Conservation (phyloP, 2,329 filamentous ascomycete genomes). For the Phaeosphaeriaceae sp. region DNA sequence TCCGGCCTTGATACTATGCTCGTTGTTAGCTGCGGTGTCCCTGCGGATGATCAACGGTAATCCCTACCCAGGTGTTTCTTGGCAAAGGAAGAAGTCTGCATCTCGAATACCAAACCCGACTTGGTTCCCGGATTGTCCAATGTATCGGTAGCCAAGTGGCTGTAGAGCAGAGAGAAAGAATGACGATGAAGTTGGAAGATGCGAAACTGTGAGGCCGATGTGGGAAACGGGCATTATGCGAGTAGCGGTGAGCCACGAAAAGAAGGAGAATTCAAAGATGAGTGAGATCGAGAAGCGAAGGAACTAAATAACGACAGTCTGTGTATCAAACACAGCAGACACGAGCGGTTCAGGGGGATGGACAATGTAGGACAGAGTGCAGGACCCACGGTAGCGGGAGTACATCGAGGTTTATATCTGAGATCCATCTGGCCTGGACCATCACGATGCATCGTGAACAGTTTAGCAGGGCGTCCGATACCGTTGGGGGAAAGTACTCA, state of each 20-base stretch:
- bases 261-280: conserved; percentile 8
- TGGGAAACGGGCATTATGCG: conserved; percentile 67
- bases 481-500: conserved; percentile 39
- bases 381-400: conserved; percentile 26
- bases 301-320: conserved; percentile 10
- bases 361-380: conserved; percentile 18
- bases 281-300: conserved; percentile 8
- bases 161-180: conserved; percentile 84
- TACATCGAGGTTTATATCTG: conserved; percentile 43
- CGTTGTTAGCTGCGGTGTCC: conserved; percentile 29
- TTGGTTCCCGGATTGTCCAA: conserved; percentile 68
- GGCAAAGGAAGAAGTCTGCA: conserved; percentile 71
- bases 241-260: conserved; percentile 23
- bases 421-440: conserved; percentile 28
- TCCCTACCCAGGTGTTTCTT: conserved; percentile 65
- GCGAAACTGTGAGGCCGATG: conserved; percentile 73
- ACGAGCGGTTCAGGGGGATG: conserved; percentile 14
- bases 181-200: conserved; percentile 79
- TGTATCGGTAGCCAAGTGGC: conserved; percentile 77
- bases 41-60: conserved; percentile 16
- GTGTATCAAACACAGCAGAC: conserved; percentile 20
- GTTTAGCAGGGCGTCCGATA: conserved; percentile 40
- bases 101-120: conserved; percentile 68
- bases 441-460: conserved; percentile 33
- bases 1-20: conserved; percentile 55